Evolutionary conservation across 1,139 yeast species (phyloP).

Genomic region (Pneumocystis sp.): DNA sequence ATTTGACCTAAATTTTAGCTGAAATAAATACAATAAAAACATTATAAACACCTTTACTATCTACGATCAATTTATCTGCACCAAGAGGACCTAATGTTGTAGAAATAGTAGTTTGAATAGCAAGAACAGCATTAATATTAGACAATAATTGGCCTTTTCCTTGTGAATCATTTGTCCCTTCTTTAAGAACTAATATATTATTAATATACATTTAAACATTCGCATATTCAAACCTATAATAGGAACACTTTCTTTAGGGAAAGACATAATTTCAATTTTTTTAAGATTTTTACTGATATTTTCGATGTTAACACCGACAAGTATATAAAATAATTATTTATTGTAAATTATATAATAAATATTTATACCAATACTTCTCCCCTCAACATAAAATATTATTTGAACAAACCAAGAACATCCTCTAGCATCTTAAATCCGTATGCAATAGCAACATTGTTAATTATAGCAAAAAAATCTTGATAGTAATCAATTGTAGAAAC

Average conservation of each 20-base stretch:
- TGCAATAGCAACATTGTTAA: constrained; percentile 5
- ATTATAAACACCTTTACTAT: constrained; percentile 3
- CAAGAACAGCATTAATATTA: constrained; percentile 90
- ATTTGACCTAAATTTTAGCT: constrained; percentile 44
- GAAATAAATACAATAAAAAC: constrained; percentile 48
- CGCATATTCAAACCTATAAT: constrained; percentile 9
- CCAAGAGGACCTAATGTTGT: constrained; percentile 97
- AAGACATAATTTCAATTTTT: not conserved
- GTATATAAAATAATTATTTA: not conserved
- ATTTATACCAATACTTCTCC: not conserved
- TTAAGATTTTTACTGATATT: not conserved
- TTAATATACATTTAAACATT: not conserved
- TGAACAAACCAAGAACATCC: not conserved
- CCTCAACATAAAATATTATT: not conserved
- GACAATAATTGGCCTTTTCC: constrained; percentile 92
- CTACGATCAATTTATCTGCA: constrained; percentile 42
- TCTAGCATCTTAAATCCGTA: constrained; percentile 8
- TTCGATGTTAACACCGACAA: not conserved
- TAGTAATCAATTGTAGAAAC: constrained; percentile 33
- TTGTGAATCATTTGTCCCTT: constrained; percentile 94
- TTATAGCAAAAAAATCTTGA: not conserved
- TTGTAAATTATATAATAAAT: not conserved
- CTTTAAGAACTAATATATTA: constrained; percentile 79
- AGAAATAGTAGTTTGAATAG: constrained; percentile 87
- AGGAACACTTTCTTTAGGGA: constrained; percentile 7